Evolutionary conservation across 1,139 yeast genomes (phyloP).

Genomic region (Debaryomyces udenii): DNA sequence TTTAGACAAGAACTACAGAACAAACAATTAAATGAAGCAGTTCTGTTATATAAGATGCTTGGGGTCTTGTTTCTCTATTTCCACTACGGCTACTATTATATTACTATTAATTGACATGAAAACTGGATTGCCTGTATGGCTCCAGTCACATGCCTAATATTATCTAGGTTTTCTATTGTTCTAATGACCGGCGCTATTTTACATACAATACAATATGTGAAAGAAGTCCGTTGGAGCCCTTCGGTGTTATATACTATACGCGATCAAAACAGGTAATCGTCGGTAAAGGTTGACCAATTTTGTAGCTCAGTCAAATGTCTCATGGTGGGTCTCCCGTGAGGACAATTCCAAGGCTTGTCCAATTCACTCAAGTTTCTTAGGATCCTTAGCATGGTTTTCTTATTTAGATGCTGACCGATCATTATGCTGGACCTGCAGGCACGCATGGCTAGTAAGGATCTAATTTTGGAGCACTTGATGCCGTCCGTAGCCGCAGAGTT

Average conservation of each 20-base stretch:
- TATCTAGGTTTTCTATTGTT: too few relatives aligned
- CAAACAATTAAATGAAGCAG: too few relatives aligned
- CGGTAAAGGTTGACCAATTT: constrained; percentile 46
- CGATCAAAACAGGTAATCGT: constrained; percentile 32
- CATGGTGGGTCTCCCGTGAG: constrained; percentile 98
- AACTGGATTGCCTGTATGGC: too few relatives aligned
- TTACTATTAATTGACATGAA: too few relatives aligned
- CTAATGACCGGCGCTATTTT: too few relatives aligned
- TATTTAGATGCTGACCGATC: constrained; percentile 77
- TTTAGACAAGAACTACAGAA: too few relatives aligned
- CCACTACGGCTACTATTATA: too few relatives aligned
- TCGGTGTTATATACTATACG: neutral
- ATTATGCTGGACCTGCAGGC: constrained; percentile 93
- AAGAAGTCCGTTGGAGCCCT: too few relatives aligned
- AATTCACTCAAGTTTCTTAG: constrained; percentile 68
- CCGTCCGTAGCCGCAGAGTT: constrained; percentile 31
- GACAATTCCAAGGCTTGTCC: constrained; percentile 98
- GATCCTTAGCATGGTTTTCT: constrained; percentile 63
- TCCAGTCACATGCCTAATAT: too few relatives aligned
- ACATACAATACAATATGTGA: too few relatives aligned
- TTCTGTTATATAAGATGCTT: too few relatives aligned
- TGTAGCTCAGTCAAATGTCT: constrained; percentile 75
- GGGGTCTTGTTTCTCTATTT: too few relatives aligned
- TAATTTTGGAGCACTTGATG: constrained; percentile 73
- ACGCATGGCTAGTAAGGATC: constrained; percentile 87